These are phyloP conservation scores for Trichoderma sp. DNA, from an alignment of 2,329 filamentous ascomycete genomes.

Conservation along the genomic window DNA sequence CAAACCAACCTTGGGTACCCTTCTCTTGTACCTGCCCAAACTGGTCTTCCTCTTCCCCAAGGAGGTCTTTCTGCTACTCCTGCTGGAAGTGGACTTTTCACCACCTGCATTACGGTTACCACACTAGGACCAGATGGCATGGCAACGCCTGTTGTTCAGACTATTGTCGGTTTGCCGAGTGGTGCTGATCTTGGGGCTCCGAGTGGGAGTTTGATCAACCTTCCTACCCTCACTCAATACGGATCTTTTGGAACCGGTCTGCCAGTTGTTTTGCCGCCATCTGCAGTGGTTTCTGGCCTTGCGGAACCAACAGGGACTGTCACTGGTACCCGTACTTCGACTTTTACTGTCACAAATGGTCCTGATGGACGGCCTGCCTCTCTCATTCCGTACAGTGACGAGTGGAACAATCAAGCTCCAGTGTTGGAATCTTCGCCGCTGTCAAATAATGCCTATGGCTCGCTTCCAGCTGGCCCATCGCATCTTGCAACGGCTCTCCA, in stretches of 20 bases:
- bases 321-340: constrained; percentile 29
- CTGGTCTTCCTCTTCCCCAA: constrained; percentile 29
- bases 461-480: constrained; percentile 18
- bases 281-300: constrained; percentile 28
- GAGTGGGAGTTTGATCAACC: constrained; percentile 19
- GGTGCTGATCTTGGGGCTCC: constrained; percentile 27
- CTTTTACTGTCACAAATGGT: constrained; percentile 30
- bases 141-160: constrained; percentile 36
- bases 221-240: constrained; percentile 34
- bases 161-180: constrained; percentile 33
- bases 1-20: constrained; percentile 26
- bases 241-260: constrained; percentile 20
- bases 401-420: constrained; percentile 23
- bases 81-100: constrained; percentile 26
- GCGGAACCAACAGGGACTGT: constrained; percentile 25
- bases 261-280: constrained; percentile 21
- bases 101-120: constrained; percentile 34
- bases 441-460: constrained; percentile 29
- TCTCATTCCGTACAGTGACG: constrained; percentile 25
- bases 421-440: constrained; percentile 23
- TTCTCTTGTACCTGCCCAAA: constrained; percentile 26
- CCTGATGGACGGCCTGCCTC: constrained; percentile 17
- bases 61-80: constrained; percentile 24
- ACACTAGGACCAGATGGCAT: constrained; percentile 36
- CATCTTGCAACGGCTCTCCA: constrained; percentile 29